Percentiles rank a stretch among this genome's conserved stretches.
Evolutionary conservation across 768 basidiomycete genomes (phyloP).

Genomic region (Trametes punicea): DNA sequence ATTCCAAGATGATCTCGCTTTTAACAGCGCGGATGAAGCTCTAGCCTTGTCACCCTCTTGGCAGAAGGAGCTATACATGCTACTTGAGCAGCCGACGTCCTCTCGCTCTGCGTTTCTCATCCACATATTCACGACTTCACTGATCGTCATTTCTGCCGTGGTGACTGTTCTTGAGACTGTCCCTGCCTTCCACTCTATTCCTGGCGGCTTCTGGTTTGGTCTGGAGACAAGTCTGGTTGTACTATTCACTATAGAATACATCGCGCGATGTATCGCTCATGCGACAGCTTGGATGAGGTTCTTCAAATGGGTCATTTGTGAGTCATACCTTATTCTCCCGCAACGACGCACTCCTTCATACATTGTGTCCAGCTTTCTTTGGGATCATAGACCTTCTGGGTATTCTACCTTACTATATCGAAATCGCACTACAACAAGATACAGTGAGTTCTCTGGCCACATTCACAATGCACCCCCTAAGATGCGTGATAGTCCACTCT

Average conservation of each 20-base stretch:
- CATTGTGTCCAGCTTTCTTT: slow-evolving; percentile 57
- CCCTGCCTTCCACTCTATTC: slow-evolving; percentile 67
- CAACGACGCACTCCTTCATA: not conserved
- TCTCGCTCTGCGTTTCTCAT: slow-evolving; percentile 73
- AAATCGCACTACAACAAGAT: slow-evolving; percentile 79
- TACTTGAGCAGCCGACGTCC: slow-evolving; percentile 79
- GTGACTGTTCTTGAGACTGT: slow-evolving; percentile 81
- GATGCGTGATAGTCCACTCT: slow-evolving; percentile 58
- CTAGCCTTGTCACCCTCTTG: slow-evolving; percentile 39
- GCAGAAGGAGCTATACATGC: slow-evolving; percentile 62
- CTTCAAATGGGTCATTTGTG: slow-evolving; percentile 68
- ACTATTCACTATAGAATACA: slow-evolving; percentile 84
- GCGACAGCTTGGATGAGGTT: slow-evolving; percentile 61
- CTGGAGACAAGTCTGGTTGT: slow-evolving; percentile 81
- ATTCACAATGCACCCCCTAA: not conserved
- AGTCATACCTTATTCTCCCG: slow-evolving; percentile 19
- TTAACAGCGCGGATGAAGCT: slow-evolving; percentile 20
- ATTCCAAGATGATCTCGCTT: slow-evolving; percentile 8
- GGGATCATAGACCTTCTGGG: slow-evolving; percentile 83
- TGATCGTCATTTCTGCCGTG: slow-evolving; percentile 72
- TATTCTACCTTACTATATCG: slow-evolving; percentile 87
- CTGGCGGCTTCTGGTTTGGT: slow-evolving; percentile 78
- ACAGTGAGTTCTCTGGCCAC: slow-evolving; percentile 49
- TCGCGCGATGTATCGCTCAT: slow-evolving; percentile 71
- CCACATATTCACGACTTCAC: slow-evolving; percentile 64